Conservation (phyloP, 2,329 filamentous ascomycete genomes). For the Ceratocystis ficicola region DNA sequence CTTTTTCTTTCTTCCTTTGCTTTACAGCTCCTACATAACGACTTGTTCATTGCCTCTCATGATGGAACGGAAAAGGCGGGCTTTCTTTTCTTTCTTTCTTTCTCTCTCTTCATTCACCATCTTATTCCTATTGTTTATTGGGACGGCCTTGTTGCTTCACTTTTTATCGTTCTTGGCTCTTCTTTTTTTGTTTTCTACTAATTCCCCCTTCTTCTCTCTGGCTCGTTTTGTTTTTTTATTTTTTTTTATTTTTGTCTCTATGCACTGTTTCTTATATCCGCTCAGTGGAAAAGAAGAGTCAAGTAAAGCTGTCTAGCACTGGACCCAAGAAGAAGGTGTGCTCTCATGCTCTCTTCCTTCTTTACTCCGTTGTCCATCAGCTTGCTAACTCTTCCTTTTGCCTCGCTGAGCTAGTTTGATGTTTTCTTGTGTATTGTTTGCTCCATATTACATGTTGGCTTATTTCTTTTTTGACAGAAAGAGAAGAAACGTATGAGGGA, state of each 20-base stretch:
- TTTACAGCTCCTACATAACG: not conserved
- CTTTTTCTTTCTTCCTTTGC: slow-evolving; percentile 9
- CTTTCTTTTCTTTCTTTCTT: not conserved
- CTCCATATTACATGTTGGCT: not conserved
- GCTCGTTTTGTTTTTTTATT: not conserved
- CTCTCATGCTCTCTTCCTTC: not conserved
- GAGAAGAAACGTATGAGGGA: not conserved
- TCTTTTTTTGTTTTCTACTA: not conserved
- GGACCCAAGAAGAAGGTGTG: not conserved
- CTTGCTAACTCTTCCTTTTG: not conserved
- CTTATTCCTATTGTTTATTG: not conserved
- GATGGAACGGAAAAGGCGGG: slow-evolving; percentile 3
- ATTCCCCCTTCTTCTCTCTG: not conserved
- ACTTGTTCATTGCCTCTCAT: not conserved
- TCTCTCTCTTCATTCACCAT: not conserved
- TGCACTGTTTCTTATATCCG: slow-evolving; percentile 3
- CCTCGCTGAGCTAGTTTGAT: slow-evolving; percentile 4
- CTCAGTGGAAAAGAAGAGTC: not conserved
- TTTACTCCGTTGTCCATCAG: not conserved
- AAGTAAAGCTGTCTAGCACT: not conserved
- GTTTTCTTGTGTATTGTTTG: not conserved
- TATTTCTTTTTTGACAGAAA: not conserved
- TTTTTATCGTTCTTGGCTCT: not conserved
- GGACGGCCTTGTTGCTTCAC: not conserved
- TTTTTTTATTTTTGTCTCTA: slow-evolving; percentile 1